phyloP scores from a whole-genome alignment of 208 protist genomes.

The Porcisia hertigi region DNA sequence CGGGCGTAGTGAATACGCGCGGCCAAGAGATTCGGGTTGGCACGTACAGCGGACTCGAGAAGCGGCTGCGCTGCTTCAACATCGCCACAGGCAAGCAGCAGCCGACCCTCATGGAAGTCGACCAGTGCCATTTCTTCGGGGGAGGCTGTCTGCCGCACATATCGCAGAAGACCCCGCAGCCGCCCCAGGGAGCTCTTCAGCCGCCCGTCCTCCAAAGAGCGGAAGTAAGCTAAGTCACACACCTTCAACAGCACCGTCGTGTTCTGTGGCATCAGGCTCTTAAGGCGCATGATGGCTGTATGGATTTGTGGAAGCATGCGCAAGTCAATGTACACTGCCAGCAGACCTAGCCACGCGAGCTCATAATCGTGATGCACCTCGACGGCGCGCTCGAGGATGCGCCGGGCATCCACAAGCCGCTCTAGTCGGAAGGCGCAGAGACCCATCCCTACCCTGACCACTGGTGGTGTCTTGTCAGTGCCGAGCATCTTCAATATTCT shows the following conservation, averaged over 20 bases:
- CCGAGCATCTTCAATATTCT: conserved; percentile 67
- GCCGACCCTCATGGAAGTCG: conserved; percentile 82
- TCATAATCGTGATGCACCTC: conserved; percentile 72
- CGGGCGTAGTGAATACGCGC: conserved; percentile 79
- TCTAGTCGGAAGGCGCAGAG: conserved; percentile 78
- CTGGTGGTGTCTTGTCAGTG: conserved; percentile 47
- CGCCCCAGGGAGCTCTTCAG: conserved; percentile 36
- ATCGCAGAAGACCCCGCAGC: conserved; percentile 52
- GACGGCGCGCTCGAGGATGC: conserved; percentile 65
- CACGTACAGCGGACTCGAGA: conserved; percentile 61
- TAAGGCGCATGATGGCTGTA: conserved; percentile 57
- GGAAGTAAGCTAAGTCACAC: conserved; percentile 85
- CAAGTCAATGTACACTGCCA: conserved; percentile 74
- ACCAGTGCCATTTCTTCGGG: conserved; percentile 65
- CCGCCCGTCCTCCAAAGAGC: conserved; percentile 32
- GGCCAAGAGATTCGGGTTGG: conserved; percentile 64
- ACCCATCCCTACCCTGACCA: conserved; percentile 85
- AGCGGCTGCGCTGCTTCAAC: conserved; percentile 49
- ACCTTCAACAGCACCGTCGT: conserved; percentile 74
- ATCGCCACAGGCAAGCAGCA: conserved; percentile 60
- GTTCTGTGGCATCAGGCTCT: conserved; percentile 63
- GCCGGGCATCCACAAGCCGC: conserved; percentile 46
- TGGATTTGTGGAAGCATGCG: conserved; percentile 61
- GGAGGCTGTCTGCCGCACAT: conserved; percentile 48
- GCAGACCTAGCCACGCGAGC: conserved; percentile 69